phyloP scores from a whole-genome alignment of 176 grass and related monocot genomes.

The Ensete glaucum region DNA sequence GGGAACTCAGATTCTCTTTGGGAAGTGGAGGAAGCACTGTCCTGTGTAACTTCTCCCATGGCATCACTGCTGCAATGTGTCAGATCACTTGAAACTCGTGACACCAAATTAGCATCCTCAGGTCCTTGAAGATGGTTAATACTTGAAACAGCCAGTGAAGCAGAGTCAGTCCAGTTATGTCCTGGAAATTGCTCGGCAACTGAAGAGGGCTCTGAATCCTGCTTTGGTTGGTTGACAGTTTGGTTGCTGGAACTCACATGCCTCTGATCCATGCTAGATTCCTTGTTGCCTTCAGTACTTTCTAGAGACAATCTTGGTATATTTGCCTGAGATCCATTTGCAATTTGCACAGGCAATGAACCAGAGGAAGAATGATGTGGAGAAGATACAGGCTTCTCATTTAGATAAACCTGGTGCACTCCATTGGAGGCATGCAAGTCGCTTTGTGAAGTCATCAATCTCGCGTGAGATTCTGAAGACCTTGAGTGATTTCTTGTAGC shows the following conservation, averaged over 20 bases:
- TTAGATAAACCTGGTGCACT: slow-evolving; percentile 25
- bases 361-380: slow-evolving; percentile 19
- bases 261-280: slow-evolving; percentile 37
- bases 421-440: slow-evolving; percentile 36
- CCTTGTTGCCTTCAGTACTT: slow-evolving; percentile 30
- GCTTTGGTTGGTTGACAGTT: slow-evolving; percentile 29
- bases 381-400: slow-evolving; percentile 24
- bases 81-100: slow-evolving; percentile 35
- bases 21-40: slow-evolving; percentile 23
- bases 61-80: slow-evolving; percentile 47
- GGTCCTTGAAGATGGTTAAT: slow-evolving; percentile 23
- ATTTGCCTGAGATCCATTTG: slow-evolving; percentile 33
- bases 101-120: slow-evolving; percentile 27
- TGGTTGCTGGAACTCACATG: slow-evolving; percentile 31
- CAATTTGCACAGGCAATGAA: slow-evolving; percentile 30
- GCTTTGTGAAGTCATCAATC: slow-evolving; percentile 37
- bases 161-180: slow-evolving; percentile 25
- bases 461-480: slow-evolving; percentile 43
- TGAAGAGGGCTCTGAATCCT: slow-evolving; percentile 39
- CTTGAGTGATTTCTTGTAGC: slow-evolving; percentile 36
- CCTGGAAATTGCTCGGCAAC: slow-evolving; percentile 24
- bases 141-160: slow-evolving; percentile 30
- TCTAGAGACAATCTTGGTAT: slow-evolving; percentile 23
- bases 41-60: slow-evolving; percentile 41
- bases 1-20: slow-evolving; percentile 35